Conservation (phyloP, 2,329 filamentous ascomycete genomes). For the Epichloe hybrida region DNA sequence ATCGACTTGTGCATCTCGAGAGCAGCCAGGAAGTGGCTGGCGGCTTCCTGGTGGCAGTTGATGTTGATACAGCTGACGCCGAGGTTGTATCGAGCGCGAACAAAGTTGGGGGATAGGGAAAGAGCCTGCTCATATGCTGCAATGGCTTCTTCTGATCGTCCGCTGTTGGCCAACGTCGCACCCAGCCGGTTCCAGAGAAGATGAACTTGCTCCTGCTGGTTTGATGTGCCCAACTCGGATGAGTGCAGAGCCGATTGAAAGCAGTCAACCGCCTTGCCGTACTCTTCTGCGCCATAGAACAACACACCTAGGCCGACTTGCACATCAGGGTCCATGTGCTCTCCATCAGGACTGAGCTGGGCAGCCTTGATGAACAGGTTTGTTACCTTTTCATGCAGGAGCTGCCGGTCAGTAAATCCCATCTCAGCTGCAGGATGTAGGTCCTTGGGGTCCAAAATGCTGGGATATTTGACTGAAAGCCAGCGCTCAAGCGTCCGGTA, state of each 20-base stretch:
- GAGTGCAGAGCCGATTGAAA: slow-evolving; percentile 84
- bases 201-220: slow-evolving; percentile 76
- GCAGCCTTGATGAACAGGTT: slow-evolving; percentile 84
- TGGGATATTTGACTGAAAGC: slow-evolving; percentile 89
- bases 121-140: slow-evolving; percentile 91
- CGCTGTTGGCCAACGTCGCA: slow-evolving; percentile 88
- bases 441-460: slow-evolving; percentile 58
- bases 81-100: slow-evolving; percentile 90
- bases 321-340: slow-evolving; percentile 96
- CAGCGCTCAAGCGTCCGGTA: slow-evolving; percentile 94
- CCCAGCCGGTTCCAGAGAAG: slow-evolving; percentile 95
- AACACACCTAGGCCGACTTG: slow-evolving; percentile 93
- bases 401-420: slow-evolving; percentile 84
- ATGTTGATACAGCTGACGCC: slow-evolving; percentile 97
- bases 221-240: slow-evolving; percentile 70
- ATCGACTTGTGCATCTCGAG: slow-evolving; percentile 92
- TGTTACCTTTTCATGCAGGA: slow-evolving; percentile 82
- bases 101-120: slow-evolving; percentile 85
- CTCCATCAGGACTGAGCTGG: slow-evolving; percentile 79
- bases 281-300: slow-evolving; percentile 96
- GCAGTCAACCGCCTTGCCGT: slow-evolving; percentile 97
- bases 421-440: slow-evolving; percentile 68
- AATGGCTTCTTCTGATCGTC: slow-evolving; percentile 88
- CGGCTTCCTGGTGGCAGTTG: slow-evolving; percentile 84
- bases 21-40: slow-evolving; percentile 81